A percentile compares a stretch with the other conserved stretches of the same genome.
phyloP scores from a whole-genome alignment of 805 yeast species.

The Nakazawaea molendinolei region DNA sequence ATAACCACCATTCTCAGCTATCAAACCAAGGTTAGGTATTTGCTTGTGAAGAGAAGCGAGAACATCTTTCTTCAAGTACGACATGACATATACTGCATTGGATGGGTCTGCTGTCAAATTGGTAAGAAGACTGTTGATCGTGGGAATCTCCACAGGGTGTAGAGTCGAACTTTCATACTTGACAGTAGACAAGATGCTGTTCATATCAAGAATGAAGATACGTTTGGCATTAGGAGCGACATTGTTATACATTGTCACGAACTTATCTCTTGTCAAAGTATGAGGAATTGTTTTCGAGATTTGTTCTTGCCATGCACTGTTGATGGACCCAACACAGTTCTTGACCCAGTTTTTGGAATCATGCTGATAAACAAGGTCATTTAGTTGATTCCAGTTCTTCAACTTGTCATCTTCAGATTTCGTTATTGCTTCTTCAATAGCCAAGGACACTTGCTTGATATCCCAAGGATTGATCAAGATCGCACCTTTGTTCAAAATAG shows the following conservation, averaged over 20 bases:
- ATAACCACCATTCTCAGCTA: conserved; percentile 89
- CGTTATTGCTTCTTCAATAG: conserved; percentile 56
- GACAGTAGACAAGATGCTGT: conserved; percentile 31
- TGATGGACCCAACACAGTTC: conserved; percentile 46
- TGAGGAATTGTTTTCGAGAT: conserved; percentile 25
- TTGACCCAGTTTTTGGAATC: conserved; percentile 75
- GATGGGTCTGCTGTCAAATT: conserved; percentile 51
- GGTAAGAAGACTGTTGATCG: conserved; percentile 48
- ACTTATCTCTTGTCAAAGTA: conserved; percentile 25
- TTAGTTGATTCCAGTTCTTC: conserved; percentile 55
- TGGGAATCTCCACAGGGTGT: conserved; percentile 52
- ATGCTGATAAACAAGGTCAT: conserved; percentile 51
- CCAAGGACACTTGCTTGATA: conserved; percentile 53
- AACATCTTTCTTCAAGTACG: conserved; percentile 56
- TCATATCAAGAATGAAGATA: conserved; percentile 47
- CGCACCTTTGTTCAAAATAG: conserved; percentile 65
- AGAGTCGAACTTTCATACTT: conserved; percentile 29
- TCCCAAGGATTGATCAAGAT: conserved; percentile 91
- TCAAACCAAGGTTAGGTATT: conserved; percentile 65
- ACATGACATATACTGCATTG: conserved; percentile 67
- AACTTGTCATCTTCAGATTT: conserved; percentile 56
- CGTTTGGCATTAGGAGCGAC: conserved; percentile 26
- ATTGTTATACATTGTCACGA: conserved; percentile 26
- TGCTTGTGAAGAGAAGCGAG: conserved; percentile 65
- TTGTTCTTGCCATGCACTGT: conserved; percentile 37